Base-by-base conservation (phyloP, 306 rosid species). In the Neltuma alba region DNA sequence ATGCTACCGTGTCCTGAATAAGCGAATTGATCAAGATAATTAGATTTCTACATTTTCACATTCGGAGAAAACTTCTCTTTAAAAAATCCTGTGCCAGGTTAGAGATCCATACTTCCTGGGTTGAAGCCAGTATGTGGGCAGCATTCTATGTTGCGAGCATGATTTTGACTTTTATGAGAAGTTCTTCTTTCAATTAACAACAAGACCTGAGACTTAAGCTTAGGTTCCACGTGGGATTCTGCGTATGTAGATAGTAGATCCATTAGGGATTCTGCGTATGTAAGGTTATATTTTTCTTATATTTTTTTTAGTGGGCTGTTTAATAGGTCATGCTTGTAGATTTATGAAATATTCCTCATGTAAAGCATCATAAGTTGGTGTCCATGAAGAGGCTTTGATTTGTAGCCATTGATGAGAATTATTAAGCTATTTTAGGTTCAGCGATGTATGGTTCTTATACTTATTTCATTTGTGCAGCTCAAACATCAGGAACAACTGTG, bases 401-500 rank as follows among this genome's bases (percentile, higher is more conserved):
- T 21, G 69, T 37, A 6, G 66, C 54, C 23, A 68, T 23, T 68
- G 45, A 68, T 68, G 73, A 21, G 33, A 64, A 40, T 41, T 38
- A 38, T 68, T 69, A 68, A 11, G 50, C 64, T 70, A 38, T 16
- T 67, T 21, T 31, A 71, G 44, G 25, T 21, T 55, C 25, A 27
- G 28, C 33, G 60, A 65, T 27, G 50, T n/a, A 77, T 72, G 16
- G 69, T 41, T 72, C 63, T 61, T 60, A 23, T 74, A 44, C 60
- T 27, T 58, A 13, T 72, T 64, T 66, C 57, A 48, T 71, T 58
- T 74, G 75, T 72, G 55, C 88, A 91, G 92, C 87, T 52, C 90
- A 87, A 89, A 91, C 86, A 79, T 96, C 99, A n/a, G 99, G 99
- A 85, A 96, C 99, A 71, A 96, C 98, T 21, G 98, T 91, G 74